phyloP scores from a whole-genome alignment of 2,329 filamentous ascomycete genomes.

The Pyricularia sp. region DNA sequence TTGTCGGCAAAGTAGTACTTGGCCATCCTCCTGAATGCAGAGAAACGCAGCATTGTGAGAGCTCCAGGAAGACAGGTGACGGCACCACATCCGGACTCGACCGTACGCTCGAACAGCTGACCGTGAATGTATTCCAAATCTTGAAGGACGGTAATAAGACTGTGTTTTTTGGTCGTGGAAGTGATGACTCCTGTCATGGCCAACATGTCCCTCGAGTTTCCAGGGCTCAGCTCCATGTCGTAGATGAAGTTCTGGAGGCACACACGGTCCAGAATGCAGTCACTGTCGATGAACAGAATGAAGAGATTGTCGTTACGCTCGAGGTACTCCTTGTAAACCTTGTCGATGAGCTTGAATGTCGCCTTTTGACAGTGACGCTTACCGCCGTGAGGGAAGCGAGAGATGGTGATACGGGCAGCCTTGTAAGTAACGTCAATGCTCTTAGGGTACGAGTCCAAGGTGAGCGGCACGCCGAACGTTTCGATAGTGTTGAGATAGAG shows the following conservation, averaged over 20 bases:
- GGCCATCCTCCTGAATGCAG: constrained; percentile 91
- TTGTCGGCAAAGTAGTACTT: constrained; percentile 99
- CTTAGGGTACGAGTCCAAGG: constrained; percentile 68
- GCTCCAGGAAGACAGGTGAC: constrained; percentile 93
- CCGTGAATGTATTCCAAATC: constrained; percentile 99
- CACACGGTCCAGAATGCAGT: constrained; percentile 84
- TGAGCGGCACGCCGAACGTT: constrained; percentile 72
- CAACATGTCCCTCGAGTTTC: constrained; percentile 84
- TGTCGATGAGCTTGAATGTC: constrained; percentile 89
- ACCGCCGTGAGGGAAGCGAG: constrained; percentile 84
- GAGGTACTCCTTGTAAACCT: constrained; percentile 80
- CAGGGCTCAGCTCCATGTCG: constrained; percentile 95
- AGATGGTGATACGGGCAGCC: constrained; percentile 77
- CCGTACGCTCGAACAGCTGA: constrained; percentile 89
- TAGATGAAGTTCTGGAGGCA: constrained; percentile 98
- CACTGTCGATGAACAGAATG: constrained; percentile 93
- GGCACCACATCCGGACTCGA: constrained; percentile 87
- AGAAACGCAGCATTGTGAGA: constrained; percentile 92
- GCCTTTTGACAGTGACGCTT: constrained; percentile 91
- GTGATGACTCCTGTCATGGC: constrained; percentile 98
- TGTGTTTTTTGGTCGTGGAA: constrained; percentile 80
- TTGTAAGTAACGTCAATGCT: constrained; percentile 87
- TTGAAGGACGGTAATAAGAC: constrained; percentile 83
- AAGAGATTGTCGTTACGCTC: constrained; percentile 86
- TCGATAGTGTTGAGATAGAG: constrained; percentile 80